A percentile compares a stretch with the other conserved stretches of the same genome.
These are phyloP conservation scores for Gaeumannomyces sp. DNA, from an alignment of 2,329 filamentous ascomycete genomes.

Conservation along the genomic window DNA sequence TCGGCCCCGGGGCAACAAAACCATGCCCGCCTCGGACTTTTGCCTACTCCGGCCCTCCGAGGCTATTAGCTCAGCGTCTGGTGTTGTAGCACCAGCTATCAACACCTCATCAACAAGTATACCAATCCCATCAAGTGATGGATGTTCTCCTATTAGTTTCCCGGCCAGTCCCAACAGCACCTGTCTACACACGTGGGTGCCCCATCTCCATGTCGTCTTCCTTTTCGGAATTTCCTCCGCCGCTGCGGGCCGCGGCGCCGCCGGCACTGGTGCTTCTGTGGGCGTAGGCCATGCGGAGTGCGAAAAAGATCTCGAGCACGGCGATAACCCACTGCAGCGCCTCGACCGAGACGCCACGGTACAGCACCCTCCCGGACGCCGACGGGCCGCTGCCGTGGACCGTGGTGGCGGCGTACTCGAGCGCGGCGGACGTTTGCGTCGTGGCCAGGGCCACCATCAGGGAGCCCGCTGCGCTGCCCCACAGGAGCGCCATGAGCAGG, in stretches of 20 bases:
- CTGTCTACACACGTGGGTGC: not conserved
- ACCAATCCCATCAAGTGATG: not conserved
- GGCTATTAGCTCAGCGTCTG: not conserved
- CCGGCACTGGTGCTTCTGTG: not conserved
- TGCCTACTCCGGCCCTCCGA: not conserved
- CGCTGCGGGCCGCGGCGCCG: too few species aligned
- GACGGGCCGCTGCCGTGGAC: not conserved
- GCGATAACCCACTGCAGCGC: constrained; percentile 8
- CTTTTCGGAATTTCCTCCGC: not conserved
- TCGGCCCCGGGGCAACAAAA: not conserved
- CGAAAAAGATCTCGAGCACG: not conserved
- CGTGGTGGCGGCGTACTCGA: constrained; percentile 5
- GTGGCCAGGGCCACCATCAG: constrained; percentile 5
- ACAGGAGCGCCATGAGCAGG: constrained; percentile 1
- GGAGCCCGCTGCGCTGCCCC: not conserved
- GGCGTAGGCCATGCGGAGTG: not conserved
- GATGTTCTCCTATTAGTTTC: not conserved
- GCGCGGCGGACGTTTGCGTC: constrained; percentile 6
- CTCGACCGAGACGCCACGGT: constrained; percentile 6
- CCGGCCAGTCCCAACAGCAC: not conserved
- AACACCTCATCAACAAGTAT: not conserved
- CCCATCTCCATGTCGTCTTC: not conserved
- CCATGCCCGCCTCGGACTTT: not conserved
- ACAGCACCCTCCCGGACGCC: not conserved
- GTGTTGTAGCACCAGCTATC: not conserved